Base-by-base conservation (phyloP, 2,329 filamentous ascomycete genomes). In the Xylariaceae sp. region DNA sequence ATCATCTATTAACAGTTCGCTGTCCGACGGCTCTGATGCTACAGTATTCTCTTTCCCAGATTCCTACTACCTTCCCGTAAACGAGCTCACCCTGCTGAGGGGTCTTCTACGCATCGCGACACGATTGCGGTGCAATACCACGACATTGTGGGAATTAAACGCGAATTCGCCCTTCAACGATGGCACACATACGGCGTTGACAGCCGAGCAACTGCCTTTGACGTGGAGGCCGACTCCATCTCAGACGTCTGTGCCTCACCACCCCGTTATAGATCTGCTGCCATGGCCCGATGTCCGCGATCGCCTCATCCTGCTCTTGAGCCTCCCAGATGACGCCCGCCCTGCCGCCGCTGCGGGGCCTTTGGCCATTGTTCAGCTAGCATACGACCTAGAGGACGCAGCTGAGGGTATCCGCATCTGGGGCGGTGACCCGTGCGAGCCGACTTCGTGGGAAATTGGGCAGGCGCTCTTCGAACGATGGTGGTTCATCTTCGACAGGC, bases 401-500 rank as follows among this genome's bases (percentile, higher is more conserved):
- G 65, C 75, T 0, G 81, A 84, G 58, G 82, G 82, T 1, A 61
- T 79, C 45, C 65, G 77, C 10, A 74, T 85, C 55, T 79, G 75
- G 64, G 76, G 78, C 4, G 63, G 68, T 0, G 78, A 83, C 56
- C 77, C 80, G 5, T 55, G 43, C 21, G 54, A 57, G 33, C 68
- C 73, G 5, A 64, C 66, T 20, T 73, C 71, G 24, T 86, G 82
- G 81, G 82, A 86, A 65, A 73, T 85, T 10, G 81, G 82, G 1
- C 80, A 84, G 66, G 62, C 75, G n/a, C 67, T 84, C 18, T 84
- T 84, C 65, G 75, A 79, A 66, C 74, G 77, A 33, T 85, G 82
- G 82, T 86, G 81, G 81, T 85, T 82, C 68, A 67, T 82, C 29
- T 80, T 85, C 63, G 82, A 85, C 61, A 65, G 73, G 7, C 70